Evolutionary conservation across 75 land plant species (phyloP).

Genomic region (Pseudotsuga menziesii): DNA sequence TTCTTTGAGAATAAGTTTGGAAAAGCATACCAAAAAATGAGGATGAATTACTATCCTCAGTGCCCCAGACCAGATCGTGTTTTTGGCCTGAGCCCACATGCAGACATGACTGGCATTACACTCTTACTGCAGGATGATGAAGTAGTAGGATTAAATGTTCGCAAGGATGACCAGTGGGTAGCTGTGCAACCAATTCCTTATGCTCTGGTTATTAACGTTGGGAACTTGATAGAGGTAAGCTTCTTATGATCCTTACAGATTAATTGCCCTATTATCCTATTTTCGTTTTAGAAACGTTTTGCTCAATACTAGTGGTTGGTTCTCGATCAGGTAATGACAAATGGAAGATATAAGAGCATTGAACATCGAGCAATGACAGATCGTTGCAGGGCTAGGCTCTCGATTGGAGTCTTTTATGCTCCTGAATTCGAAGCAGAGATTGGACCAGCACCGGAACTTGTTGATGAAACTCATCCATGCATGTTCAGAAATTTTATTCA

Average conservation of each 20-base stretch:
- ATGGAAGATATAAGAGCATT: constrained; percentile 53
- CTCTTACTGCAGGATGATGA: constrained; percentile 17
- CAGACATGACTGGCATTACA: constrained; percentile 24
- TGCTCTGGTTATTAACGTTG: constrained; percentile 22
- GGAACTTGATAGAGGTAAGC: constrained; percentile 24
- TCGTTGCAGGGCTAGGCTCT: constrained; percentile 34
- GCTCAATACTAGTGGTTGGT: background rate
- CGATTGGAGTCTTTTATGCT: constrained; percentile 60
- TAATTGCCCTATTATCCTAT: no score
- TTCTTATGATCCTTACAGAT: background rate
- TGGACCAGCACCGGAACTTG: constrained; percentile 35
- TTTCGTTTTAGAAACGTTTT: background rate
- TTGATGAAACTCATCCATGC: constrained; percentile 18
- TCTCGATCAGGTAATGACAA: constrained; percentile 35
- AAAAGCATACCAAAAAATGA: constrained; percentile 3
- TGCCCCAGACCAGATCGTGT: constrained; percentile 32
- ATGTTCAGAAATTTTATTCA: constrained; percentile 17
- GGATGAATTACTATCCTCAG: constrained; percentile 37
- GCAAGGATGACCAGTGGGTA: constrained; percentile 31
- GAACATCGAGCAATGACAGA: constrained; percentile 47
- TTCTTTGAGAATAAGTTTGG: background rate
- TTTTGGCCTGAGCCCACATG: constrained; percentile 20
- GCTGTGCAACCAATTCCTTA: constrained; percentile 17
- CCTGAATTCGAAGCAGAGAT: constrained; percentile 47
- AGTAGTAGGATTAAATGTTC: constrained; percentile 27